phyloP scores from a whole-genome alignment of 1,284 basidiomycete species.

The Apiotrichum gamsii region DNA sequence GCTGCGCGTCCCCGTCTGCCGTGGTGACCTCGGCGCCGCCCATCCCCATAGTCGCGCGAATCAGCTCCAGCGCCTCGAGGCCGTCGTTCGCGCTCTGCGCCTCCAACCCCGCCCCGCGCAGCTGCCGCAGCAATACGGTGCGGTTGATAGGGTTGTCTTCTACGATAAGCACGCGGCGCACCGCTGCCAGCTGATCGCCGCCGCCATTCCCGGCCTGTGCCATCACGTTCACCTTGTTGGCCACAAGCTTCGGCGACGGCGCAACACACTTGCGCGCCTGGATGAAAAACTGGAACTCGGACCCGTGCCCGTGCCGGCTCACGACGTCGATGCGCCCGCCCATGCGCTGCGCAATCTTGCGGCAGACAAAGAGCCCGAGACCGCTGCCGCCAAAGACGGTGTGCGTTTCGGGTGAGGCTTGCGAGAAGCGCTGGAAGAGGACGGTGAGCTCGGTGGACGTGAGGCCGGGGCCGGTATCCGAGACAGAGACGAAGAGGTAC shows the following conservation, averaged over 20 bases:
- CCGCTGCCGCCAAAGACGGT: slow-evolving; percentile 40
- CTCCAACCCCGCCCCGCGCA: slow-evolving; percentile 34
- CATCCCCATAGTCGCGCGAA: slow-evolving; percentile 9
- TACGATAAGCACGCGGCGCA: slow-evolving; percentile 31
- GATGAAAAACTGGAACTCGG: slow-evolving; percentile 48
- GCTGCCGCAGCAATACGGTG: slow-evolving; percentile 46
- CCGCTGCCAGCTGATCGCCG: too few relatives aligned
- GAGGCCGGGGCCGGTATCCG: slow-evolving; percentile 38
- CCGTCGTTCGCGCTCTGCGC: slow-evolving; percentile 45
- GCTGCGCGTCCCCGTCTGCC: too few relatives aligned
- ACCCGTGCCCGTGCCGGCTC: slow-evolving; percentile 33
- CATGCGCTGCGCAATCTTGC: slow-evolving; percentile 38
- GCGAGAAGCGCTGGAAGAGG: slow-evolving; percentile 38
- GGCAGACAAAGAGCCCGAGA: slow-evolving; percentile 25
- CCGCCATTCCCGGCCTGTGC: too few relatives aligned
- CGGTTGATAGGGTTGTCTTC: slow-evolving; percentile 50
- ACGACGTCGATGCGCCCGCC: slow-evolving; percentile 43
- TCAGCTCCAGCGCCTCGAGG: slow-evolving; percentile 38
- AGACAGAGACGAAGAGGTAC: slow-evolving; percentile 27
- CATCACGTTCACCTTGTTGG: too few relatives aligned
- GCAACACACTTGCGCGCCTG: slow-evolving; percentile 16
- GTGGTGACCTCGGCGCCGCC: too few relatives aligned
- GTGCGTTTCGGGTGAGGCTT: slow-evolving; percentile 30
- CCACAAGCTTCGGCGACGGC: background rate
- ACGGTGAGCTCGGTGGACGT: slow-evolving; percentile 27